These are phyloP conservation scores for Silene uniflora DNA, from an alignment of 148 eudicot genomes.

Conservation along the genomic window DNA sequence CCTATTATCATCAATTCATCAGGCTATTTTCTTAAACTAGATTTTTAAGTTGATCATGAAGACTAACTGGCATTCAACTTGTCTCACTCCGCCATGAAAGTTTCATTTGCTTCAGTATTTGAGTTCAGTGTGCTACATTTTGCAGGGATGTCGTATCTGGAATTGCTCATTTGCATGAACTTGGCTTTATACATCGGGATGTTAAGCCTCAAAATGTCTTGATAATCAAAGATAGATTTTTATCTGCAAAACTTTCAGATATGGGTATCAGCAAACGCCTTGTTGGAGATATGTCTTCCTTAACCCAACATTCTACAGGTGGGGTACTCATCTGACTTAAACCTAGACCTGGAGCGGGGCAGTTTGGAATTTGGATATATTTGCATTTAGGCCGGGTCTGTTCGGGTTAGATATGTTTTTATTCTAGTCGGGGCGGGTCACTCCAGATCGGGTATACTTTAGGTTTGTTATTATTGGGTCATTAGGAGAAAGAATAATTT, in stretches of 20 bases:
- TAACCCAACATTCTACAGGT: conserved; percentile 85
- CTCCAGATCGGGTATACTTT: neutral
- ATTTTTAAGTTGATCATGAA: neutral
- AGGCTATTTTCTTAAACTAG: neutral
- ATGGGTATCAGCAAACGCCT: conserved; percentile 99
- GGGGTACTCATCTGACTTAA: conserved; percentile 28
- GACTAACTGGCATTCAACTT: neutral
- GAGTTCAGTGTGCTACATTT: neutral
- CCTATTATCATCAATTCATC: neutral
- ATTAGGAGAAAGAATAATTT: neutral
- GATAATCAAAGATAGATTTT: conserved; percentile 56
- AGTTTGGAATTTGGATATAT: no score
- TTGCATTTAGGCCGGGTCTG: no score
- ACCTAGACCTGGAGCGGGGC: neutral
- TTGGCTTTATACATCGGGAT: conserved; percentile 87
- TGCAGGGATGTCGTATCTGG: conserved; percentile 86
- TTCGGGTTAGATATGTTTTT: no score
- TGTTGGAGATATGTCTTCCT: conserved; percentile 66
- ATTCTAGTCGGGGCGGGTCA: neutral
- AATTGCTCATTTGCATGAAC: conserved; percentile 81
- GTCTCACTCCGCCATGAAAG: neutral
- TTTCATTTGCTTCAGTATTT: neutral
- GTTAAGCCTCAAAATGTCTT: conserved; percentile 91
- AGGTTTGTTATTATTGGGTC: neutral
- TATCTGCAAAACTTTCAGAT: conserved; percentile 84